Evolutionary conservation across 2,329 filamentous ascomycete species (phyloP), one percentile per base, ranked within the genome.

Genomic region (Zymoseptoria ardabiliae): DNA sequence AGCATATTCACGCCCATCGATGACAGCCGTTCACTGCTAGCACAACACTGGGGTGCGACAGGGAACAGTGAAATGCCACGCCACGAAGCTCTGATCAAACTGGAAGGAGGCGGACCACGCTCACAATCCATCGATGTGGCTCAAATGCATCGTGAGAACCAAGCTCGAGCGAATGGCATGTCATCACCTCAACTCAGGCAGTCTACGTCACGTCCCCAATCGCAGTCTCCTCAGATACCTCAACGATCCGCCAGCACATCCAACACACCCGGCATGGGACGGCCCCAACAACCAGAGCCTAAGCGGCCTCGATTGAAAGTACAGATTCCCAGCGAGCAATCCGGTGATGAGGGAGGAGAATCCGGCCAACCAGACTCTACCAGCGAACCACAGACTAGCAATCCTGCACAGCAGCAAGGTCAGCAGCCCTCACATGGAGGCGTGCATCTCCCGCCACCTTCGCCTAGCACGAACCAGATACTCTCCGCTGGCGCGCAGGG

Each of bases 1-100:
- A 97, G 92, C 73, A 97, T 99, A 61, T 97, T 97, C 72, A 99
- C 94, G 0, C 94, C 94, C 0, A 96, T 99, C 63, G 94, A 97
- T 69, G 92, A 96, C 72, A 91, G 89, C 68, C 84, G 90, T 54
- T 97, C 92, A 1, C 87, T 97, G 60, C 77, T 97, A 50, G 91
- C 90, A 11, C 90, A 93, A 65, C 91, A 96, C 72, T 86, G 78
- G 78, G 78, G 77, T 23, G 65, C 84, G 9, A 79, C 82, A 2
- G 84, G 85, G 54, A 74, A 80, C 53, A 78, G 78, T 64, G 75
- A 81, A 54, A 71, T 75, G 21, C 72, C 75, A 21, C 77, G 76
- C 59, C 72, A 70, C 52, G 79, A 82, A 51, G 69, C 73, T n/a
- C 56, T 71, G 2, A 69, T 75, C 51, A 80, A 77, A 58, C 52